These are phyloP conservation scores for Macrophomina phaseolina DNA, from an alignment of 2,329 filamentous ascomycete species.

Conservation along the genomic window DNA sequence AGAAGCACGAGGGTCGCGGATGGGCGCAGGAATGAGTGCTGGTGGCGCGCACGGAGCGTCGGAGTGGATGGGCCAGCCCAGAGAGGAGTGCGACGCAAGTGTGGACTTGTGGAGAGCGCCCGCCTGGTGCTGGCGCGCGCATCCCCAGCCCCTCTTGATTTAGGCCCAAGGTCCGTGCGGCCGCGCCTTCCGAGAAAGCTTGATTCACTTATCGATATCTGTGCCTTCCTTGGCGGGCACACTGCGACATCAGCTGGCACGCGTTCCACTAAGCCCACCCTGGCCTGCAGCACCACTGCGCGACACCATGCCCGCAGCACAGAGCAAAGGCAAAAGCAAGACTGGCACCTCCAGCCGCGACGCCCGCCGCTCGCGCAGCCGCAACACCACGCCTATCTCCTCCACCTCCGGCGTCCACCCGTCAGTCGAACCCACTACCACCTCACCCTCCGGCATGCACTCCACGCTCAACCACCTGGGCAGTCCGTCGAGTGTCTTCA, in stretches of 20 bases:
- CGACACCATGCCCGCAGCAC: constrained; percentile 42
- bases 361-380: constrained; percentile 69
- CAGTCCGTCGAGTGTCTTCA: constrained; percentile 63
- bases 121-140: constrained; percentile 10
- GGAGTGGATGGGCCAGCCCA: constrained; percentile 12
- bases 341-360: constrained; percentile 35
- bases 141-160: constrained; percentile 21
- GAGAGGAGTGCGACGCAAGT: background rate
- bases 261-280: constrained; percentile 27
- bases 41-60: constrained; percentile 21
- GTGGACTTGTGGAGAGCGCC: constrained; percentile 5
- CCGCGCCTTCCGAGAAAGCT: constrained; percentile 13
- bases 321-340: constrained; percentile 61
- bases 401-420: constrained; percentile 53
- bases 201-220: constrained; percentile 23
- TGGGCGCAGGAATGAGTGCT: constrained; percentile 4
- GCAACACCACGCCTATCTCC: constrained; percentile 77
- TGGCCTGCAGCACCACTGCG: constrained; percentile 27
- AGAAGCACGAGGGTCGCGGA: background rate
- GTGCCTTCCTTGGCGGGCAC: constrained; percentile 22
- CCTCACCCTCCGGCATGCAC: constrained; percentile 66
- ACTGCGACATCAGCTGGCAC: constrained; percentile 26
- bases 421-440: constrained; percentile 45
- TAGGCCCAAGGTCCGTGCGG: background rate
- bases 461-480: constrained; percentile 61